Conservation (phyloP, 31 red algal species). For the Bonnemaisonia californica region DNA sequence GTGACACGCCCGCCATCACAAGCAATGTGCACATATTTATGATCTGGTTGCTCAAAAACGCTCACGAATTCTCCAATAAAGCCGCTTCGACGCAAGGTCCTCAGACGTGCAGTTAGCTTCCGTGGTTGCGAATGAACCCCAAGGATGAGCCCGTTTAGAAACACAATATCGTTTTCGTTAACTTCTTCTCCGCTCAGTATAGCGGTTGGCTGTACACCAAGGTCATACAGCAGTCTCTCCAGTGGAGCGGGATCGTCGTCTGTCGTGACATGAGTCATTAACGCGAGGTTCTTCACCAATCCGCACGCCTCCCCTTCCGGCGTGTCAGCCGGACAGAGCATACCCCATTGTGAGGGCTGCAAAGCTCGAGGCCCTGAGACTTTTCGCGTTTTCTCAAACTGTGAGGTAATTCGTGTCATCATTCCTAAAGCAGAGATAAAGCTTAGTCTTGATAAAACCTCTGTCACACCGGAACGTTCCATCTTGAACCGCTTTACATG, state of each 20-base stretch:
- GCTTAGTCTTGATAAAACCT: conserved; percentile 90
- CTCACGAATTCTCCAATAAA: conserved; percentile 92
- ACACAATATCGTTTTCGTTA: conserved; percentile 76
- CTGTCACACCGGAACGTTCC: conserved; percentile 93
- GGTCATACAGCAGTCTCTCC: conserved; percentile 79
- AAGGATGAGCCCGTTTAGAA: conserved; percentile 90
- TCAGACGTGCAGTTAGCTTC: conserved; percentile 54
- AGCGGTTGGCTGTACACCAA: conserved; percentile 72
- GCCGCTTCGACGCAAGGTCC: conserved; percentile 70
- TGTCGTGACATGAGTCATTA: conserved; percentile 95
- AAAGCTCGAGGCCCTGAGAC: conserved; percentile 94
- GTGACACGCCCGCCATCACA: conserved; percentile 91
- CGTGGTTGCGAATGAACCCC: conserved; percentile 84
- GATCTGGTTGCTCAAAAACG: conserved; percentile 78
- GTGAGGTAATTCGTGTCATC: conserved; percentile 99
- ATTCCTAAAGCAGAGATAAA: conserved; percentile 97
- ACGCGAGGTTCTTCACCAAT: conserved; percentile 93
- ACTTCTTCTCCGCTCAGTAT: conserved; percentile 62
- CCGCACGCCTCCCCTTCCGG: conserved; percentile 99
- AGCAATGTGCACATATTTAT: conserved; percentile 77
- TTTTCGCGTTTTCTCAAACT: conserved; percentile 99
- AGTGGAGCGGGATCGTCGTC: conserved; percentile 85
- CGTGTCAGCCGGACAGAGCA: conserved; percentile 96
- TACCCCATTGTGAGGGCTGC: conserved; percentile 95
- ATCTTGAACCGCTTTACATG: conserved; percentile 92